A percentile compares a stretch with the other conserved stretches of the same genome.
Conservation (phyloP, 2,329 filamentous ascomycete genomes). For the Colletotrichum destructivum region DNA sequence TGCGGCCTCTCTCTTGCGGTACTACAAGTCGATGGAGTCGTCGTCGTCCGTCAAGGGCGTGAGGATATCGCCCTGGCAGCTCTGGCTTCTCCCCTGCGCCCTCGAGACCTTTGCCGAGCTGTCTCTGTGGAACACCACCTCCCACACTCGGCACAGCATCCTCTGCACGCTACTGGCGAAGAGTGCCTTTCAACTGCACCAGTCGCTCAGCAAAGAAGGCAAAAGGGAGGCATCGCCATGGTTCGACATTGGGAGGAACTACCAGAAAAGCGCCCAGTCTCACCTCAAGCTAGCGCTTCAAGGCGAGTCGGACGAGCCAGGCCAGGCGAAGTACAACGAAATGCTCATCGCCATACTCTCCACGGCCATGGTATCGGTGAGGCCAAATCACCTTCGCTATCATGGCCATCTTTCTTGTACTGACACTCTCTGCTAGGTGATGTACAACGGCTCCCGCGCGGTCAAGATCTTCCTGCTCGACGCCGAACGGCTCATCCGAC, state of each 20-base stretch:
- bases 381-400: neutral
- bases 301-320: constrained; percentile 50
- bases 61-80: constrained; percentile 60
- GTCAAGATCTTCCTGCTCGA: constrained; percentile 52
- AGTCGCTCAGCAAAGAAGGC: constrained; percentile 29
- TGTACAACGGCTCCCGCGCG: constrained; percentile 35
- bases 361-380: constrained; percentile 45
- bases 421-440: neutral
- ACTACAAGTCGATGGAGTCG: constrained; percentile 51
- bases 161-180: constrained; percentile 59
- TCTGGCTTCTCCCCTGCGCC: constrained; percentile 58
- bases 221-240: constrained; percentile 45
- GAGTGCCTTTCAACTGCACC: constrained; percentile 58
- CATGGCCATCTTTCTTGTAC: neutral
- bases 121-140: constrained; percentile 56
- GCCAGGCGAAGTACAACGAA: constrained; percentile 59
- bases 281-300: constrained; percentile 53
- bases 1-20: constrained; percentile 48
- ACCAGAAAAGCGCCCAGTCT: constrained; percentile 51
- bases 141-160: constrained; percentile 55
- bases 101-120: constrained; percentile 59
- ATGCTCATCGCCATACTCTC: constrained; percentile 61
- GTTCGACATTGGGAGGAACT: constrained; percentile 48
- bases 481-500: constrained; percentile 59
- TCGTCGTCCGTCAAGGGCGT: constrained; percentile 49